These are phyloP conservation scores for Suillus subluteus DNA, from an alignment of 768 basidiomycete species.

Conservation along the genomic window DNA sequence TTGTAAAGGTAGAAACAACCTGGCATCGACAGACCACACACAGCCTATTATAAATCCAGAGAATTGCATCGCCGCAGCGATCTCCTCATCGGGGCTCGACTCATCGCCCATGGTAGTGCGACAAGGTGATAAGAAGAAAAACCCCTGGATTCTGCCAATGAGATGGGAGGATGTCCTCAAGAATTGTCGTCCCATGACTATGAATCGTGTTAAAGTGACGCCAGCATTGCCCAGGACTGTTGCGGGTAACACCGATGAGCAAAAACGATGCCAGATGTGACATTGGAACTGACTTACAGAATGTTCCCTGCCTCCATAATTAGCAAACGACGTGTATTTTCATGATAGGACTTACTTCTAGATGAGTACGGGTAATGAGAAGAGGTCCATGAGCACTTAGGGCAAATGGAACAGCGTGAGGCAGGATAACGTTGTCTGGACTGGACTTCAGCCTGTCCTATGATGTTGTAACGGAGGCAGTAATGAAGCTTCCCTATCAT, in stretches of 20 bases:
- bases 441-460: constrained; percentile 28
- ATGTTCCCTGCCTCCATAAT: constrained; percentile 23
- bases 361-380: constrained; percentile 28
- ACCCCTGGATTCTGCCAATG: constrained; percentile 15
- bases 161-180: constrained; percentile 22
- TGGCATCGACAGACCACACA: constrained; percentile 32
- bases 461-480: constrained; percentile 20
- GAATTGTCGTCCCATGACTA: not conserved
- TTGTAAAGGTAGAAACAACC: constrained; percentile 25
- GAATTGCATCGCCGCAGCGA: constrained; percentile 39
- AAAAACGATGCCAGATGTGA: not conserved
- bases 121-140: constrained; percentile 38
- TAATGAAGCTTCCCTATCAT: constrained; percentile 21
- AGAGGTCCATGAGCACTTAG: constrained; percentile 28
- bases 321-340: not conserved
- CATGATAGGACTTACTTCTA: constrained; percentile 20
- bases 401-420: constrained; percentile 30
- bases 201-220: constrained; percentile 19
- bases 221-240: constrained; percentile 29
- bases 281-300: constrained; percentile 20
- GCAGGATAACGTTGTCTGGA: constrained; percentile 23
- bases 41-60: constrained; percentile 40
- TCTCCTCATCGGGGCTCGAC: constrained; percentile 28
- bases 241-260: not conserved
- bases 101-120: constrained; percentile 30